Evolutionary conservation across 345 rosid genomes (phyloP).

Genomic region (Ceriops decandra): DNA sequence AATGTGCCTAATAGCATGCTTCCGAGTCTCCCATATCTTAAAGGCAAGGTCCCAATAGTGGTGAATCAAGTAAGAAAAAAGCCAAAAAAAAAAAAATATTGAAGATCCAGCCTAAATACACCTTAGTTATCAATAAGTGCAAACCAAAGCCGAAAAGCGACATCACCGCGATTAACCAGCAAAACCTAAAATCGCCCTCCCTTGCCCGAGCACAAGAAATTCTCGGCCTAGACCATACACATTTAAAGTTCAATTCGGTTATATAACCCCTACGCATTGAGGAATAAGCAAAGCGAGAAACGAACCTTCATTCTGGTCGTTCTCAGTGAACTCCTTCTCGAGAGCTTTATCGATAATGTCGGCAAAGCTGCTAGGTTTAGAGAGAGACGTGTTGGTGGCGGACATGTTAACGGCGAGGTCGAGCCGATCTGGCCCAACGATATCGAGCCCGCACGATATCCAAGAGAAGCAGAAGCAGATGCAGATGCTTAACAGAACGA

Average conservation of each 20-base stretch:
- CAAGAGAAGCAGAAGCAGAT: conserved; percentile 4
- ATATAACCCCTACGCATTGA: no score
- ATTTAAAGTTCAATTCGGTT: no score
- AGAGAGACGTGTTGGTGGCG: conserved; percentile 33
- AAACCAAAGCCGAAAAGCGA: neutral
- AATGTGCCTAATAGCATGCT: neutral
- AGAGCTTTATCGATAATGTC: conserved; percentile 88
- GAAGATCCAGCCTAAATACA: neutral
- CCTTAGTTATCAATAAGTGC: neutral
- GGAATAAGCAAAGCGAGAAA: conserved; percentile 11
- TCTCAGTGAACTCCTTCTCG: conserved; percentile 82
- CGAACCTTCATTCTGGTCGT: conserved; percentile 69
- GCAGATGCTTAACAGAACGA: neutral
- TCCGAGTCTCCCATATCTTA: neutral
- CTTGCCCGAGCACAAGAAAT: no score
- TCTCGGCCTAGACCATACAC: no score
- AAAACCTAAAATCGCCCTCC: conserved; percentile 1
- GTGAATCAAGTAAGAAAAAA: neutral
- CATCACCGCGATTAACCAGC: neutral
- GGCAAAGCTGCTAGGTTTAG: conserved; percentile 65
- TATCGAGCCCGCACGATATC: conserved; percentile 4
- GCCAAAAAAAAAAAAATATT: neutral
- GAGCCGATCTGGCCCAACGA: conserved; percentile 14
- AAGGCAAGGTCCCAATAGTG: neutral
- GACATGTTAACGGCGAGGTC: conserved; percentile 18